Evolutionary conservation across 78 protist genomes (phyloP).

Genomic region (Ministeria vibrans): DNA sequence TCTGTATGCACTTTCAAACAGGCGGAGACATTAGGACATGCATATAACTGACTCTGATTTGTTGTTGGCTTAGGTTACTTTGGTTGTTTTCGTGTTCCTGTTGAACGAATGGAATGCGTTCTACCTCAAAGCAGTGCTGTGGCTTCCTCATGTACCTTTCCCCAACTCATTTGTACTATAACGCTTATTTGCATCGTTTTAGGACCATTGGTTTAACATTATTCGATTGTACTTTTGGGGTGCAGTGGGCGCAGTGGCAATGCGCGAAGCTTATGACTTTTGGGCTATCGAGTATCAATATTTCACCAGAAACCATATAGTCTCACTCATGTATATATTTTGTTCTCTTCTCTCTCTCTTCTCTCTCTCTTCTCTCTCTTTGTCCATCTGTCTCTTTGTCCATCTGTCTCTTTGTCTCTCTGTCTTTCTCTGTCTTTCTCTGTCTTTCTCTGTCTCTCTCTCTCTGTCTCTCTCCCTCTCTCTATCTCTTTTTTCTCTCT

Average conservation of each 20-base stretch:
- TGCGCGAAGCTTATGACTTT: conserved; percentile 61
- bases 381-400: neutral
- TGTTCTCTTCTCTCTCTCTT: neutral
- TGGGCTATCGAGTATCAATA: neutral
- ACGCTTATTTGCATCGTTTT: too few relatives aligned
- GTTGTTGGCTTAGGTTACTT: neutral
- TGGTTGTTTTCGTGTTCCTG: neutral
- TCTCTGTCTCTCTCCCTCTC: neutral
- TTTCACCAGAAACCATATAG: neutral
- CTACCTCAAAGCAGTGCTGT: conserved; percentile 59
- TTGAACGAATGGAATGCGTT: conserved; percentile 55
- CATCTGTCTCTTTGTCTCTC: neutral
- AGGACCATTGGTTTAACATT: conserved; percentile 42
- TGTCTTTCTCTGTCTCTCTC: neutral
- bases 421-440: neutral
- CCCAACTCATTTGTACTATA: too few relatives aligned
- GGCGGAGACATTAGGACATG: neutral
- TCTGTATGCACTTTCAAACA: conserved; percentile 15
- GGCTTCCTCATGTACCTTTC: too few relatives aligned
- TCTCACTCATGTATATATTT: neutral
- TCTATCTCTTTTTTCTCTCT: neutral
- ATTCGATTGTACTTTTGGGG: conserved; percentile 54
- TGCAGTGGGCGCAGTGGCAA: conserved; percentile 51
- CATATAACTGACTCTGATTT: neutral
- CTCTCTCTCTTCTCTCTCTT: neutral